phyloP scores from a whole-genome alignment of 2,329 filamentous ascomycete genomes.

The Fusarium subglutinans region DNA sequence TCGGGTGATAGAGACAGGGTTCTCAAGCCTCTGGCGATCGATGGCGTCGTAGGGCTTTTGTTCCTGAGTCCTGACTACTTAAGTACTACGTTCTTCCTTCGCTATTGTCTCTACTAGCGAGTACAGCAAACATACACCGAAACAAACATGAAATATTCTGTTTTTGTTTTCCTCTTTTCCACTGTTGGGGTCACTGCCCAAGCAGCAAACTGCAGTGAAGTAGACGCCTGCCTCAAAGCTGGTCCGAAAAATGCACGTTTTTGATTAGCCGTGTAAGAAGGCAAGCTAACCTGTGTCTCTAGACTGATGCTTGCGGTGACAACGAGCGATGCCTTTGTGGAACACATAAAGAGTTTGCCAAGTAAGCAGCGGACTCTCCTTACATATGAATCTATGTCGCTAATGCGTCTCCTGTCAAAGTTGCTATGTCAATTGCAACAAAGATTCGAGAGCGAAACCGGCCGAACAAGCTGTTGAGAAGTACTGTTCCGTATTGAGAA shows the following conservation, averaged over 20 bases:
- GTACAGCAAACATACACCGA: too few species aligned
- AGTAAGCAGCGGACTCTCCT: not conserved
- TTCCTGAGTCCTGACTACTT: not conserved
- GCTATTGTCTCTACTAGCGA: fast-evolving
- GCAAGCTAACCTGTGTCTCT: not conserved
- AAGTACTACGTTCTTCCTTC: not conserved
- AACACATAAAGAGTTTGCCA: constrained; percentile 17
- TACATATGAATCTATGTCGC: not conserved
- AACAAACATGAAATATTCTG: not conserved
- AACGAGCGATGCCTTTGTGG: constrained; percentile 16
- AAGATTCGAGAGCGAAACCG: not conserved
- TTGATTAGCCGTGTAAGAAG: fast-evolving
- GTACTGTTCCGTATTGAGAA: constrained; percentile 4
- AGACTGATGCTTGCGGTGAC: constrained; percentile 2
- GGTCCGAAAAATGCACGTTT: not conserved
- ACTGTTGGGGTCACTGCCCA: not conserved
- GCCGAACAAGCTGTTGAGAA: constrained; percentile 1
- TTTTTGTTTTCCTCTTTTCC: not conserved
- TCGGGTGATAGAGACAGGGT: not conserved
- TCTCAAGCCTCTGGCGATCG: not conserved
- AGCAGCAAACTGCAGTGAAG: not conserved
- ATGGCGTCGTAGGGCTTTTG: not conserved
- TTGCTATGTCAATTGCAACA: constrained; percentile 7
- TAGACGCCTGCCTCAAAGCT: constrained; percentile 11
- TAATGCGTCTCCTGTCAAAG: not conserved